These are phyloP conservation scores for Rhynchospora pubera DNA, from an alignment of 176 grass and related monocot genomes.

Conservation along the genomic window DNA sequence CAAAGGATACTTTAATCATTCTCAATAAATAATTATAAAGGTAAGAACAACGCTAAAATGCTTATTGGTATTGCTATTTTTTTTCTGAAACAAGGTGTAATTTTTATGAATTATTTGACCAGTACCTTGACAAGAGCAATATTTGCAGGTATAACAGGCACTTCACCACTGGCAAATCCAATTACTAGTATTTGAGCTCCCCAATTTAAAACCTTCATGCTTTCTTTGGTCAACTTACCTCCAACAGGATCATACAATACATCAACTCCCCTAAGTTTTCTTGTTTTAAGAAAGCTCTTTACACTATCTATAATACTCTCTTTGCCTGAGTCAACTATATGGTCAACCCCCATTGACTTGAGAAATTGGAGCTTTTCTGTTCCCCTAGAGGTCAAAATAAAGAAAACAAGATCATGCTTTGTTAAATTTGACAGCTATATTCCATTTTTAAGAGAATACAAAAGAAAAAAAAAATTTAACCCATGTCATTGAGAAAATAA, in stretches of 20 bases:
- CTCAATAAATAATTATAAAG: not conserved
- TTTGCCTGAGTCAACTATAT: slow-evolving; percentile 78
- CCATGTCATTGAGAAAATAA: not conserved
- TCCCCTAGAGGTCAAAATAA: slow-evolving; percentile 43
- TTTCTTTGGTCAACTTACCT: slow-evolving; percentile 84
- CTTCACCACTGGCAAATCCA: slow-evolving; percentile 94
- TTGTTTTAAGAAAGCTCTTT: slow-evolving; percentile 75
- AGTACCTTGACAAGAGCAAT: slow-evolving; percentile 86
- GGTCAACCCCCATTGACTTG: slow-evolving; percentile 76
- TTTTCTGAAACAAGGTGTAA: not conserved
- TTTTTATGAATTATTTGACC: not conserved
- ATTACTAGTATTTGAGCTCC: slow-evolving; percentile 91
- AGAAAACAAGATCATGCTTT: not conserved
- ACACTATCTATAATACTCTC: slow-evolving; percentile 66
- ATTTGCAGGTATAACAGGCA: slow-evolving; percentile 74
- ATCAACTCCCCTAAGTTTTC: slow-evolving; percentile 71
- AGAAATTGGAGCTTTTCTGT: slow-evolving; percentile 66
- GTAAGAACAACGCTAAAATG: not conserved
- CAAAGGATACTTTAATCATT: not conserved
- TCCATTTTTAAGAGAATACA: not conserved
- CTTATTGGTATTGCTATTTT: not conserved
- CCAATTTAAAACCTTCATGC: slow-evolving; percentile 94
- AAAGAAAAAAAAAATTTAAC: not conserved
- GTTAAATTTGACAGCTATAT: not conserved
- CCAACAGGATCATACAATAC: slow-evolving; percentile 95